These are phyloP conservation scores for Pichia sp. DNA, from an alignment of 1,139 yeast species.

Conservation along the genomic window DNA sequence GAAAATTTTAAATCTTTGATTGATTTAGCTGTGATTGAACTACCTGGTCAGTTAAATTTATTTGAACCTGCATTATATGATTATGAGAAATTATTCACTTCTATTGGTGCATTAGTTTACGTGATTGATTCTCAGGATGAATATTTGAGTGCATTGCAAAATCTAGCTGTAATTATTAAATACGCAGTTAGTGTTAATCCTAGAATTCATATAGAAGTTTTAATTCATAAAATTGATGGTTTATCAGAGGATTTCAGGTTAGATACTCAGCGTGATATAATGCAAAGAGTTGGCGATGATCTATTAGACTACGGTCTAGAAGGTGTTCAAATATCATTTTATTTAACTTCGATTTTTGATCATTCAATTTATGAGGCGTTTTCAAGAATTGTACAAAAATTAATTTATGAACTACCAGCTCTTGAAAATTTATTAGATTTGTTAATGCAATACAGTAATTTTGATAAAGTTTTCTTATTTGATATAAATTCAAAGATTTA, in stretches of 20 bases:
- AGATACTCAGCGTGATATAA: slow-evolving; percentile 93
- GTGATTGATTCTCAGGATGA: slow-evolving; percentile 96
- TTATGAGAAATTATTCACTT: slow-evolving; percentile 66
- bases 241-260: slow-evolving; percentile 86
- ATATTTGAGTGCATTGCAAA: slow-evolving; percentile 84
- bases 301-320: slow-evolving; percentile 82
- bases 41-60: slow-evolving; percentile 90
- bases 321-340: slow-evolving; percentile 87
- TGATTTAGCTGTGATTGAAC: slow-evolving; percentile 87
- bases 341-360: slow-evolving; percentile 88
- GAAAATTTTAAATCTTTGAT: slow-evolving; percentile 68
- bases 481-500: slow-evolving; percentile 93
- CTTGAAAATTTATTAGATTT: slow-evolving; percentile 85
- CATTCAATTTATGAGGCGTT: slow-evolving; percentile 96
- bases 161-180: slow-evolving; percentile 81
- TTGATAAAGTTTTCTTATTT: slow-evolving; percentile 88
- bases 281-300: slow-evolving; percentile 94
- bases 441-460: slow-evolving; percentile 79
- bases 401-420: slow-evolving; percentile 83
- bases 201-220: slow-evolving; percentile 78
- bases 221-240: slow-evolving; percentile 94
- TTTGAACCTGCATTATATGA: slow-evolving; percentile 74
- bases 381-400: slow-evolving; percentile 84
- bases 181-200: slow-evolving; percentile 86
- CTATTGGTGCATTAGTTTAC: slow-evolving; percentile 89